phyloP scores from a whole-genome alignment of 768 basidiomycete genomes.

The Daedalea quercina region DNA sequence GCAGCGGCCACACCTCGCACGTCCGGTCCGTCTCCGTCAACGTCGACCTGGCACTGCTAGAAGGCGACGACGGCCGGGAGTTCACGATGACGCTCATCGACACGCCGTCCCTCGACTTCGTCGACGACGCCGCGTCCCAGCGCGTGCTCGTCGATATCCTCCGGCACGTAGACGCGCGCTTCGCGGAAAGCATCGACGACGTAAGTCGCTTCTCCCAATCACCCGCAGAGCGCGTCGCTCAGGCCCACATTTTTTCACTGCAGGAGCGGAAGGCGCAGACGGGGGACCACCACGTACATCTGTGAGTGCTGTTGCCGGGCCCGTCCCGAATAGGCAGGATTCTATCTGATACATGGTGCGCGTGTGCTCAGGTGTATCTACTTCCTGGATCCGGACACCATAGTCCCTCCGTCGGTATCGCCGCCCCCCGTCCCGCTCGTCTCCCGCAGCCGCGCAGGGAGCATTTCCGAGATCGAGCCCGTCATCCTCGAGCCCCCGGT shows the following conservation, averaged over 20 bases:
- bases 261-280: conserved; percentile 68
- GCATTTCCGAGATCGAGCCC: conserved; percentile 68
- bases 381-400: conserved; percentile 79
- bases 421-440: conserved; percentile 62
- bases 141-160: conserved; percentile 60
- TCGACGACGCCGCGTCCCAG: conserved; percentile 58
- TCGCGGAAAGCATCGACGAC: conserved; percentile 69
- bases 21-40: conserved; percentile 67
- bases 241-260: not conserved
- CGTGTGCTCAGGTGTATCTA: conserved; percentile 61
- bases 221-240: not conserved
- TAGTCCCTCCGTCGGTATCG: conserved; percentile 64
- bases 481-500: conserved; percentile 78
- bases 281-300: conserved; percentile 75
- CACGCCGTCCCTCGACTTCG: conserved; percentile 75
- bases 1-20: conserved; percentile 63
- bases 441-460: conserved; percentile 61
- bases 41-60: conserved; percentile 54
- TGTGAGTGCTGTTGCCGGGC: conserved; percentile 43
- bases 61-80: conserved; percentile 35
- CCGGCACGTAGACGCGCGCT: conserved; percentile 64
- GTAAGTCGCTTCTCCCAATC: conserved; percentile 39
- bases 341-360: conserved; percentile 8
- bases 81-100: conserved; percentile 71
- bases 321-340: conserved; percentile 3